Conservation (phyloP, 192 early-diverging fungal species). For the Gamsiella multidivaricata region DNA sequence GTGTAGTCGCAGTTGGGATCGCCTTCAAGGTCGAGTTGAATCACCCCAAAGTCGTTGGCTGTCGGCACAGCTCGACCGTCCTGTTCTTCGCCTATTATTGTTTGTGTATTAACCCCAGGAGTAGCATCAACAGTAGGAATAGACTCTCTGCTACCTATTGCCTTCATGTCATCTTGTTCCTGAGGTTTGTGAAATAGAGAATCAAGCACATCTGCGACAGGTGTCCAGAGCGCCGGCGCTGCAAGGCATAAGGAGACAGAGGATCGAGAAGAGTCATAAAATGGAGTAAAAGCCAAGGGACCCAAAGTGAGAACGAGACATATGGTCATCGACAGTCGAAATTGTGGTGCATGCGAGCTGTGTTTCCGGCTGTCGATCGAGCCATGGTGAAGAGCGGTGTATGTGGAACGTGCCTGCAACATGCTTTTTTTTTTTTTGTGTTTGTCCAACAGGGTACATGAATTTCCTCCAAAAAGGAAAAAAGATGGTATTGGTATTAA, state of each 20-base stretch:
- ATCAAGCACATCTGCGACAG: slow-evolving; percentile 14
- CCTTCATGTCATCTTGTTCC: too few relatives aligned
- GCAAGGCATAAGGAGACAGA: background rate
- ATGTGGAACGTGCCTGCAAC: too few relatives aligned
- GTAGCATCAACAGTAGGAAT: too few relatives aligned
- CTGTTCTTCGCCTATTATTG: background rate
- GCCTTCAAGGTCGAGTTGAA: slow-evolving; percentile 37
- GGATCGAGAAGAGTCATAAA: background rate
- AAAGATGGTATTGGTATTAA: too few relatives aligned
- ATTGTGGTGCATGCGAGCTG: background rate
- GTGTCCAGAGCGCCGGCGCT: slow-evolving; percentile 45
- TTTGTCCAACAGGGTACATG: too few relatives aligned
- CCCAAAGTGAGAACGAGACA: slow-evolving; percentile 8
- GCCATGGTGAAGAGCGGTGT: too few relatives aligned
- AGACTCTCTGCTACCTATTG: too few relatives aligned
- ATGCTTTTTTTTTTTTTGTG: too few relatives aligned
- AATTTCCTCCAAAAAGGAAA: too few relatives aligned
- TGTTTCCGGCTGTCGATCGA: too few relatives aligned
- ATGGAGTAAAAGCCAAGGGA: slow-evolving; percentile 1
- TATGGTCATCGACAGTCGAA: background rate
- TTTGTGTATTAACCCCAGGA: background rate
- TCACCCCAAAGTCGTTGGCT: slow-evolving; percentile 33
- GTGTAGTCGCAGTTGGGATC: slow-evolving; percentile 52
- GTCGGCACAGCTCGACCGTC: background rate
- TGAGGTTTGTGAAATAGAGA: slow-evolving; percentile 9